phyloP scores from a whole-genome alignment of 164 flowering plant genomes.

The Piper betle region DNA sequence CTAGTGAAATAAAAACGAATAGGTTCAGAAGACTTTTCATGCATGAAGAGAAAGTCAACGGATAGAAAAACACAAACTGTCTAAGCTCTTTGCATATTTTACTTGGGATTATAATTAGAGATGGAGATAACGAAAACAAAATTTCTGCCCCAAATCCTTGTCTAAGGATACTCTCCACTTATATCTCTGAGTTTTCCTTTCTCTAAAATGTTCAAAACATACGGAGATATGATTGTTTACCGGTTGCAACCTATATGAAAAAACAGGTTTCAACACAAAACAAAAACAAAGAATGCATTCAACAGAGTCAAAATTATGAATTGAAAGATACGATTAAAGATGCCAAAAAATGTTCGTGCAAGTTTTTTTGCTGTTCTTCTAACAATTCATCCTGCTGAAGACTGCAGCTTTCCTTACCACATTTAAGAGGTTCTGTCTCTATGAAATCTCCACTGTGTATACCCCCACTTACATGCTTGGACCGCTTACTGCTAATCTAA shows the following conservation, averaged over 20 bases:
- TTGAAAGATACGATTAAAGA: not conserved
- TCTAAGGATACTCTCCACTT: constrained; percentile 28
- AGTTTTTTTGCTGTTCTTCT: constrained; percentile 68
- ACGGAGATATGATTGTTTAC: constrained; percentile 46
- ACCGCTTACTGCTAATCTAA: constrained; percentile 75
- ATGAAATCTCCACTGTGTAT: constrained; percentile 61
- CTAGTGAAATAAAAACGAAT: constrained; percentile 1
- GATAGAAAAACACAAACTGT: not conserved
- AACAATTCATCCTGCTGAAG: constrained; percentile 64
- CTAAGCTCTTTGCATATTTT: not conserved
- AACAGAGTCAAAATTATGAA: not conserved
- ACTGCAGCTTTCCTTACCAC: constrained; percentile 43
- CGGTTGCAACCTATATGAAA: constrained; percentile 42
- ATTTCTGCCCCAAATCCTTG: constrained; percentile 37
- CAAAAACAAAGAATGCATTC: not conserved
- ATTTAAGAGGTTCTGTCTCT: constrained; percentile 47
- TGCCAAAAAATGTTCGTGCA: constrained; percentile 70
- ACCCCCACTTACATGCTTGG: constrained; percentile 56
- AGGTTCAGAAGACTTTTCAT: too few relatives aligned
- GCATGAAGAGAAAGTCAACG: too few relatives aligned
- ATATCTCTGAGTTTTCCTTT: constrained; percentile 19
- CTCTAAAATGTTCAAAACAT: constrained; percentile 39
- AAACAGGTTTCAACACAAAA: not conserved
- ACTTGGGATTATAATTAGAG: not conserved
- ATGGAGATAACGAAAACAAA: not conserved